Evolutionary conservation across 2,329 filamentous ascomycete species (phyloP), one percentile per base, ranked within the genome.

Genomic region (Penicillium janthinellum): DNA sequence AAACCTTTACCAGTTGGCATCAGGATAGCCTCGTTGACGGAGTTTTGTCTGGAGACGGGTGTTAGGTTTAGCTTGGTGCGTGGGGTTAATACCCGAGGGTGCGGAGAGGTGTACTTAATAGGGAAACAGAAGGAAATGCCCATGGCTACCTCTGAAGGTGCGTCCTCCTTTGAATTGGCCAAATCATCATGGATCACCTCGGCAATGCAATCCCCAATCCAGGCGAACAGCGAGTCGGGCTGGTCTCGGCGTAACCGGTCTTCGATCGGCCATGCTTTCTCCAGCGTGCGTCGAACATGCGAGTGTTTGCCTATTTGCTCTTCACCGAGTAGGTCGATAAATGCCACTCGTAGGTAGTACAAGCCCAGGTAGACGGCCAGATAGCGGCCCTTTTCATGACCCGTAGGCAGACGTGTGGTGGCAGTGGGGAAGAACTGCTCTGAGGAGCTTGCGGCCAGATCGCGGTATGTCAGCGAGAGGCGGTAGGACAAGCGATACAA

Each of bases 131-230:
- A 78, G 3, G 77, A 78, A 47, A 79, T 75, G 5, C 77, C 77
- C 61, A 74, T 76, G 11, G 68, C 67, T 39, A 79, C 62, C 56
- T 78, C 74, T 3, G 64, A 66, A 20, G 69, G 72, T 10, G 68
- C 63, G 41, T 68, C 64, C 61, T 69, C 67, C 39, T 63, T 71
- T 7, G 68, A 69, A 55, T 67, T 70, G n/a, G 64, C 62, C 34
- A 79, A 56, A 34, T 73, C 69, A 60, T 86, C 82, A 37, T 76
- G 76, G n/a, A 93, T 86, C 1, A 92, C 89, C 56, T 88, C 81
- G 11, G 88, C 88, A 64, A 93, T 90, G 67, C 88, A 89, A 65
- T 83, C 79, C 38, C 90, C 90, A 64, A 93, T 90, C 89, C 90
- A 93, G 15, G 81, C 77, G 71, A 93, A 93, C 1, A 93, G 78